Evolutionary conservation across 1,139 yeast genomes (phyloP), one percentile per base, ranked within the genome.

Genomic region (Blastobotrys aristatus): DNA sequence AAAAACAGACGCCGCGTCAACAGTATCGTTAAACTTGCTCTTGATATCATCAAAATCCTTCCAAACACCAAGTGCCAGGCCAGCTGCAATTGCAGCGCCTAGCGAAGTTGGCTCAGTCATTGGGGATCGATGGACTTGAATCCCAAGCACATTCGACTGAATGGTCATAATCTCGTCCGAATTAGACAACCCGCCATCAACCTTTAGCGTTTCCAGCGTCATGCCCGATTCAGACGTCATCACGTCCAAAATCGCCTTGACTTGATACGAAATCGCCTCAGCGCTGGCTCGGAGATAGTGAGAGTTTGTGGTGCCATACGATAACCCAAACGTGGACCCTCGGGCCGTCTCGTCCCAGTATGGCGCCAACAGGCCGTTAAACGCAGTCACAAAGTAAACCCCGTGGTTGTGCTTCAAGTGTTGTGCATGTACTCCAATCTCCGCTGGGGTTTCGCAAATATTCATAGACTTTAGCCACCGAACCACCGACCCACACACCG

Each of bases 51-150:
- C 49, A 20, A 40, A 32, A 41, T 41, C 41, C 20, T 27, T 21
- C 47, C 43, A 44, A 16, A 88, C 66, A 47, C 85, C 75, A 51
- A 84, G 79, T 1, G 90, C 82, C 59, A 89, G 71, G 11, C 96
- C 96, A 2, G 97, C 96, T 18, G 96, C 96, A 59, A 90, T 86
- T 11, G 97, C 97, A 11, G 96, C 96, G 24, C 97, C 97, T 54
- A 90, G 75, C 1, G 97, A 97, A 4, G 97, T 90, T 64, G 96
- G 89, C 68, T 90, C 97, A 31, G 88, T 72, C 65, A 84, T 85
- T 27, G 79, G 76, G 1, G 97, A 92, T 59, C 96, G 75, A 61
- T 79, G 77, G 44, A 90, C 94, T 30, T 82, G 79, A 33, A 89
- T 88, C 65, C 96, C 88, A 58, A 89, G 74, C 53, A 90, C 82